These are phyloP conservation scores for Leccinum fibrillosum DNA, from an alignment of 768 basidiomycete species.

Conservation along the genomic window DNA sequence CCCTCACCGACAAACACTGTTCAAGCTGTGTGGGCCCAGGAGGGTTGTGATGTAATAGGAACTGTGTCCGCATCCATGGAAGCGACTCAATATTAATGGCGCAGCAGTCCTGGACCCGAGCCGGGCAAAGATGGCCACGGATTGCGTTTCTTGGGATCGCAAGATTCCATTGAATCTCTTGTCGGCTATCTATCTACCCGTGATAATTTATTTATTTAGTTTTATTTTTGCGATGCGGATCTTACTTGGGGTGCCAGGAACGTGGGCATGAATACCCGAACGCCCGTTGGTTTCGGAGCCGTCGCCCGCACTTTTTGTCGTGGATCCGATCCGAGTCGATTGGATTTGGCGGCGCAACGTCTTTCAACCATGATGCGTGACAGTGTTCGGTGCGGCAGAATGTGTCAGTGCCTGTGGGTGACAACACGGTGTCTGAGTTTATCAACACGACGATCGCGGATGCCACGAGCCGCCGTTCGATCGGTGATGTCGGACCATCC, in stretches of 20 bases:
- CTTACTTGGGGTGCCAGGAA: background rate
- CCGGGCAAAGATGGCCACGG: background rate
- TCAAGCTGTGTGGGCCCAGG: too few relatives aligned
- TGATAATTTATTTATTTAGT: background rate
- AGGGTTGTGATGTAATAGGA: background rate
- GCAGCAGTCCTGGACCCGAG: background rate
- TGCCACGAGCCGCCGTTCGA: too few relatives aligned
- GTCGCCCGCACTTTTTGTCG: background rate
- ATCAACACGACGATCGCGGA: constrained; percentile 1
- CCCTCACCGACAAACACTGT: too few relatives aligned
- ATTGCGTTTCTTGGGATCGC: background rate
- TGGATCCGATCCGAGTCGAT: background rate
- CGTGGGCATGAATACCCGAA: background rate
- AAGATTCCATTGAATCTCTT: background rate
- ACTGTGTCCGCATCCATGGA: background rate
- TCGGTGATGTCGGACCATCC: too few relatives aligned
- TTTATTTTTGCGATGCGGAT: background rate
- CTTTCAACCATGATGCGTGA: background rate
- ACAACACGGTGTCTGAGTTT: background rate
- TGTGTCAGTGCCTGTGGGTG: constrained; percentile 6
- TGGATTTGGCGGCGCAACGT: background rate
- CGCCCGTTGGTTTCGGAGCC: background rate
- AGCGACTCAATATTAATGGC: background rate
- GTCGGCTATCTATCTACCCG: background rate
- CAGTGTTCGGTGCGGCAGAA: background rate